A percentile compares a stretch with the other conserved stretches of the same genome.
Conservation (phyloP, 2,329 filamentous ascomycete genomes). For the Lasiodiplodia sp. region DNA sequence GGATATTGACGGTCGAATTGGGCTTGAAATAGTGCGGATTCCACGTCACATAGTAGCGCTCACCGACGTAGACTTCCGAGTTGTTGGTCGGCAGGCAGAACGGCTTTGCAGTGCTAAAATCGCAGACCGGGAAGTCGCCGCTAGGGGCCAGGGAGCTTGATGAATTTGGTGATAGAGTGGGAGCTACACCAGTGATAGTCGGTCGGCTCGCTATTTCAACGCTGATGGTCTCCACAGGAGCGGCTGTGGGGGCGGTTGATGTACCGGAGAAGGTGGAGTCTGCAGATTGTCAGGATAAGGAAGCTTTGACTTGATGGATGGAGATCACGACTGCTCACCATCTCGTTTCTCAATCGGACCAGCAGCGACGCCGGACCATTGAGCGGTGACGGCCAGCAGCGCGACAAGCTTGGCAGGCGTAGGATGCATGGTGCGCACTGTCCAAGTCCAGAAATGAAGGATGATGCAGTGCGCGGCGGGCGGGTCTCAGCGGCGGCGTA, state of each 20-base stretch:
- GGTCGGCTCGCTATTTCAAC: constrained; percentile 33
- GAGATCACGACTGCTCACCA: constrained; percentile 32
- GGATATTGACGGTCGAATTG: constrained; percentile 39
- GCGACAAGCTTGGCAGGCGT: constrained; percentile 29
- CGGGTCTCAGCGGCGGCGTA: constrained; percentile 3
- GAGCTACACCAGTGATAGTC: constrained; percentile 22
- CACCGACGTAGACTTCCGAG: constrained; percentile 44
- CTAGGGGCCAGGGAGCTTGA: constrained; percentile 29
- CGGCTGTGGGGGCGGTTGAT: constrained; percentile 32
- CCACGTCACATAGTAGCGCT: constrained; percentile 44
- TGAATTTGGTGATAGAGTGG: constrained; percentile 9
- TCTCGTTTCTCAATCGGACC: constrained; percentile 36
- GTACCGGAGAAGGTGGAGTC: constrained; percentile 31
- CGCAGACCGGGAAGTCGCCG: constrained; percentile 44
- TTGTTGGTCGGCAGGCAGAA: constrained; percentile 48
- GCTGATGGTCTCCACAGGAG: constrained; percentile 35
- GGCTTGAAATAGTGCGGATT: constrained; percentile 36
- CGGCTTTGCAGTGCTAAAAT: constrained; percentile 37
- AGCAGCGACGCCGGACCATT: constrained; percentile 34
- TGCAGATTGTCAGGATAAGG: constrained; percentile 24
- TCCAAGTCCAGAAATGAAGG: constrained; percentile 12
- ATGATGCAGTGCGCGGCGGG: constrained; percentile 9
- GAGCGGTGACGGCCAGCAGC: constrained; percentile 32
- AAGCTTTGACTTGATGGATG: constrained; percentile 21
- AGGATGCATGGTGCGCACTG: constrained; percentile 33